Evolutionary conservation across 108 stramenopile genomes (phyloP), one percentile per base, ranked within the genome.

Genomic region (Nannochloropsis oceanica): DNA sequence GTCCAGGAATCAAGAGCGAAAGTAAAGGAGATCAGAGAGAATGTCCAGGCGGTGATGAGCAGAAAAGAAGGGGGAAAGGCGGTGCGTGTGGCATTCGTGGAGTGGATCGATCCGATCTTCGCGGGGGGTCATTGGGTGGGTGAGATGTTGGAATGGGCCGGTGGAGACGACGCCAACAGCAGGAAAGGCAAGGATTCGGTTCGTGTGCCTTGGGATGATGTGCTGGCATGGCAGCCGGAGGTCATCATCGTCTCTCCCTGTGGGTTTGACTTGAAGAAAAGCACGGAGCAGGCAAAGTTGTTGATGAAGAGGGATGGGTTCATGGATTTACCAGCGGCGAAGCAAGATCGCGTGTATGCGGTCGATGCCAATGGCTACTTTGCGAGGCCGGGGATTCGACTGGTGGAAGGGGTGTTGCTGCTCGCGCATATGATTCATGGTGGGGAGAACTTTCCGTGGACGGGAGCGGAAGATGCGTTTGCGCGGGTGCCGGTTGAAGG

Each of bases 61-160:
- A n/a, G 59, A 73, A 18, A 9, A 10, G 82, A 73, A 11, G 22
- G 22, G 0, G 25, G 27, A 25, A 44, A 44, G 44, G 42, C 93
- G 91, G 80, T 92, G 42, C 79, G 81, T 22, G 85, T 95, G 26
- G 87, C 95, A 26, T 92, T 97, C 25, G 59, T 97, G 80, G 96
- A 97, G 92, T 97, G 96, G 96, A 86, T 95, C 42, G 94, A 94
- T 85, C 96, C 96, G 43, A 93, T 94, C 25, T 96, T 94, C 89
- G 94, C 94, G 86, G 94, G 92, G 0, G 96, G 96, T 8, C 96
- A 97, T 85, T 97, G 96, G 96, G 93, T 94, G 0, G 94, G 92
- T 22, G 93, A 96, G 80, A 94, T 96, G 92, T 89, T 97, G 84
- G 92, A 91, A 14, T 91, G 84, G 82, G 95, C 94, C 24, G 94